phyloP scores from a whole-genome alignment of 208 protist genomes.

The Trichomonas gallinae region DNA sequence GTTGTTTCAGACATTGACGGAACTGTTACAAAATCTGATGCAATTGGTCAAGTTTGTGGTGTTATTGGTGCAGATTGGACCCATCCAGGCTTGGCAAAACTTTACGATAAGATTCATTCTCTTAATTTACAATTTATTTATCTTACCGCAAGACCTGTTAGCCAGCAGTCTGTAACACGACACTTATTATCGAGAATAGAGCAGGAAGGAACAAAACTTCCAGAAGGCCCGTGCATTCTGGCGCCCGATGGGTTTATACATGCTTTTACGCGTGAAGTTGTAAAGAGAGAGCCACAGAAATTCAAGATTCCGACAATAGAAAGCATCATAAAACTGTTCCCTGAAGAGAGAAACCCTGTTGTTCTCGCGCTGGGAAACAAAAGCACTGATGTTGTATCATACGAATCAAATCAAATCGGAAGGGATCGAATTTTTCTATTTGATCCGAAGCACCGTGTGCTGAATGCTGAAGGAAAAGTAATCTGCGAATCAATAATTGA shows the following conservation, averaged over 20 bases:
- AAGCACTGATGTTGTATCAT: neutral
- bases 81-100: neutral
- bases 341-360: neutral
- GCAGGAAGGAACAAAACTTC: neutral
- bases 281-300: neutral
- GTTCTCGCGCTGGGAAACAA: neutral
- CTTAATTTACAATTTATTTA: neutral
- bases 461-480: neutral
- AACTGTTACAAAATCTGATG: conserved; percentile 73
- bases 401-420: neutral
- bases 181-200: neutral
- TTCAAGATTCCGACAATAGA: neutral
- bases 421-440: neutral
- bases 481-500: neutral
- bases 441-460: neutral
- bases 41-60: conserved; percentile 31
- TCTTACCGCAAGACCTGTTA: neutral
- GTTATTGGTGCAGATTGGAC: conserved; percentile 32
- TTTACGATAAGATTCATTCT: neutral
- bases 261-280: neutral
- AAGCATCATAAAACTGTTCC: neutral
- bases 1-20: conserved; percentile 93
- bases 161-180: neutral
- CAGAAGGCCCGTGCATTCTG: neutral
- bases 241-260: neutral